Conservation (phyloP, 352 stramenopile genomes). For the Phytophthora cryptogea region DNA sequence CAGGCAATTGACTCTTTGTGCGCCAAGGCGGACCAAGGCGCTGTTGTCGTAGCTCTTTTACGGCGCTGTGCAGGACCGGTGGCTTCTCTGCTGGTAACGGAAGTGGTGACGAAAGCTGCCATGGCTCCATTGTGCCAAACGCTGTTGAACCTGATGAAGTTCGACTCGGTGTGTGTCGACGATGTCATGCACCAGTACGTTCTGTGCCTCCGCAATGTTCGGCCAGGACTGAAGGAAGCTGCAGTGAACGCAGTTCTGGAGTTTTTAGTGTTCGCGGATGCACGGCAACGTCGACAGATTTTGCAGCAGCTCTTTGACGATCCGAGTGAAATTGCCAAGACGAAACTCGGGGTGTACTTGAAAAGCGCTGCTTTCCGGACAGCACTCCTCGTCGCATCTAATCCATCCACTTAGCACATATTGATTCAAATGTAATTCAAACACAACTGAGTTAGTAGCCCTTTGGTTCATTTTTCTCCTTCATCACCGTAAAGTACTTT, state of each 20-base stretch:
- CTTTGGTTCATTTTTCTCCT: background rate
- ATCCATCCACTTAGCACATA: slow-evolving; percentile 11
- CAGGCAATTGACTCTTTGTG: slow-evolving; percentile 55
- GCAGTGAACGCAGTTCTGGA: slow-evolving; percentile 69
- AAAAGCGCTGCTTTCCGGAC: slow-evolving; percentile 73
- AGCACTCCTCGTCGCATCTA: slow-evolving; percentile 33
- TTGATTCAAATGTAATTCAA: slow-evolving; percentile 4
- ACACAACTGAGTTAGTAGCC: no score
- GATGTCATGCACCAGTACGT: slow-evolving; percentile 52
- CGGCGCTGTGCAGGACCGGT: slow-evolving; percentile 45
- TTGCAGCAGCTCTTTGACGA: slow-evolving; percentile 76
- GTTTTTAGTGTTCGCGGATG: slow-evolving; percentile 64
- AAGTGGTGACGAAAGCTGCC: slow-evolving; percentile 57
- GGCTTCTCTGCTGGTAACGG: slow-evolving; percentile 41
- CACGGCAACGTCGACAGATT: slow-evolving; percentile 51
- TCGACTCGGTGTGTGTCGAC: slow-evolving; percentile 45
- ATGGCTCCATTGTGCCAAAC: slow-evolving; percentile 73
- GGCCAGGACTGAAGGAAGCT: slow-evolving; percentile 60
- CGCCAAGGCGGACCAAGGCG: slow-evolving; percentile 47
- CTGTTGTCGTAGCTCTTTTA: slow-evolving; percentile 42
- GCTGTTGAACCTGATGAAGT: slow-evolving; percentile 62
- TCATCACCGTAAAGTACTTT: background rate
- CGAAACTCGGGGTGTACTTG: slow-evolving; percentile 69
- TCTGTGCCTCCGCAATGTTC: slow-evolving; percentile 47
- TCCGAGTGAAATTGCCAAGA: slow-evolving; percentile 75